Percentiles rank a stretch among this genome's conserved stretches.
Evolutionary conservation across 345 rosid species (phyloP).

Genomic region (Acer yangbiense): DNA sequence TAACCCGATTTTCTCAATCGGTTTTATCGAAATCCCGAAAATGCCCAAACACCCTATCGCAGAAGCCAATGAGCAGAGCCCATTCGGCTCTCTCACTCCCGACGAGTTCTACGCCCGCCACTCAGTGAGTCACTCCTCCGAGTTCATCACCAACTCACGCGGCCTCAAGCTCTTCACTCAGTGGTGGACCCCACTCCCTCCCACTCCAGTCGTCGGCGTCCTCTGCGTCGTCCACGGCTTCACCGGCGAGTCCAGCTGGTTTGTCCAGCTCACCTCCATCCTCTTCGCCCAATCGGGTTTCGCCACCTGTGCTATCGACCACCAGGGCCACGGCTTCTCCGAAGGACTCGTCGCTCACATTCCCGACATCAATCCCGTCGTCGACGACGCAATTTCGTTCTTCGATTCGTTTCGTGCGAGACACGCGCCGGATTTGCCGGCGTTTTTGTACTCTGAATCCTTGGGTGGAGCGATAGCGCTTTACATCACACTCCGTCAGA

Average conservation of each 20-base stretch:
- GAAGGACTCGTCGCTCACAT: slow-evolving; percentile 73
- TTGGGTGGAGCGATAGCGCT: slow-evolving; percentile 91
- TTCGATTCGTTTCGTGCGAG: slow-evolving; percentile 62
- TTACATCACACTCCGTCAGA: slow-evolving; percentile 73
- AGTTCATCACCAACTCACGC: slow-evolving; percentile 67
- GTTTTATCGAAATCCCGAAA: neutral
- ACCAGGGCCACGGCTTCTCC: slow-evolving; percentile 97
- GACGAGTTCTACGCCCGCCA: slow-evolving; percentile 81
- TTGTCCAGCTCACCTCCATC: slow-evolving; percentile 66
- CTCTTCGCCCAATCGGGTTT: slow-evolving; percentile 81
- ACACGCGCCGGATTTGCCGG: slow-evolving; percentile 56
- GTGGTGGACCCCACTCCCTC: slow-evolving; percentile 79
- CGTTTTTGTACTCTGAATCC: slow-evolving; percentile 83
- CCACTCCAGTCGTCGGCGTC: slow-evolving; percentile 47
- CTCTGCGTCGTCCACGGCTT: slow-evolving; percentile 90
- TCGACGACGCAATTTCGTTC: slow-evolving; percentile 76
- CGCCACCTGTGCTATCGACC: slow-evolving; percentile 85
- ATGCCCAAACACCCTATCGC: slow-evolving; percentile 73
- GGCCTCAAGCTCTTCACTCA: slow-evolving; percentile 85
- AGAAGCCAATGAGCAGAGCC: slow-evolving; percentile 64
- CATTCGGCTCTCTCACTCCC: slow-evolving; percentile 62
- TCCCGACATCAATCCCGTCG: slow-evolving; percentile 72
- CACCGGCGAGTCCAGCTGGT: slow-evolving; percentile 92
- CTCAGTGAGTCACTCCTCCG: slow-evolving; percentile 67
- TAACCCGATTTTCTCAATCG: neutral